A percentile compares a stretch with the other conserved stretches of the same genome.
Conservation (phyloP, 805 yeast genomes). For the Lipomyces starkeyi region DNA sequence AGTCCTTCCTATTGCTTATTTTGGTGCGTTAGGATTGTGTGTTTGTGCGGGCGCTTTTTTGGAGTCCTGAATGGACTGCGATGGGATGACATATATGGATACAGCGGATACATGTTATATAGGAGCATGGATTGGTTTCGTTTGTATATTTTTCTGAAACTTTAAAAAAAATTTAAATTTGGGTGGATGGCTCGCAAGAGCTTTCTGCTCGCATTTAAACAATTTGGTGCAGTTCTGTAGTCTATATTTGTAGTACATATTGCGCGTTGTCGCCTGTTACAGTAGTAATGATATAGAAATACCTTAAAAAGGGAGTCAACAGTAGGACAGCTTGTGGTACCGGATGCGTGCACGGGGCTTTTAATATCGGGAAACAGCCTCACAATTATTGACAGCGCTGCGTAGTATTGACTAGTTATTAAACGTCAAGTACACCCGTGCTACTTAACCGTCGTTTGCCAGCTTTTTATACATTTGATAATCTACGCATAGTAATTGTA, state of each 20-base stretch:
- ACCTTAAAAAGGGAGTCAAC: too few relatives aligned
- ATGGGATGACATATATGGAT: neutral
- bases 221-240: neutral
- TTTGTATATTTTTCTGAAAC: neutral
- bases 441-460: too few relatives aligned
- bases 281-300: too few relatives aligned
- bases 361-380: too few relatives aligned
- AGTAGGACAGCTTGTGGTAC: too few relatives aligned
- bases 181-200: neutral
- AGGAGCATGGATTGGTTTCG: neutral
- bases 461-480: too few relatives aligned
- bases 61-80: neutral
- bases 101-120: constrained; percentile 1
- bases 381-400: too few relatives aligned
- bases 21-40: neutral
- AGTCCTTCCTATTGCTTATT: neutral
- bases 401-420: too few relatives aligned
- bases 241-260: too few relatives aligned
- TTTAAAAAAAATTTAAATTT: neutral
- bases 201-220: neutral
- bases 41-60: neutral
- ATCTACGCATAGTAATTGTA: constrained; percentile 34
- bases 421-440: too few relatives aligned
- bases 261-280: too few relatives aligned
- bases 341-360: too few relatives aligned